Evolutionary conservation across 306 rosid species (phyloP), one percentile per base, ranked within the genome.

Genomic region (Glycine latifolia): DNA sequence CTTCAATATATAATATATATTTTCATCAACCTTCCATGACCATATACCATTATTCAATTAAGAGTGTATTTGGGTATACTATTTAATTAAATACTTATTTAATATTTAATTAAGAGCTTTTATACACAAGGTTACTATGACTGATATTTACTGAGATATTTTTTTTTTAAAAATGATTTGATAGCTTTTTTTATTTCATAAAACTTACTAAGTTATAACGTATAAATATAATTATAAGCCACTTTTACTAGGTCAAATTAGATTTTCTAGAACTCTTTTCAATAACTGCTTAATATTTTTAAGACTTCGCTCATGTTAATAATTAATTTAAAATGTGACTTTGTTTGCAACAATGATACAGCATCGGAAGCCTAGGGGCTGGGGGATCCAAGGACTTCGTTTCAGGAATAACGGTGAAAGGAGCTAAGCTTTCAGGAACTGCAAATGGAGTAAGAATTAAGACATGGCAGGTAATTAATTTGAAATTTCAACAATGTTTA

Each of bases 281-380:
- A 11, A 33, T 31, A 1, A 26, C 31, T 26, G 31, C 31, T 26
- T 26, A 1, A 26, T 26, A 26, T 26, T 26, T 1, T 26, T 26
- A 26, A 26, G 31, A 26, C 31, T 26, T 26, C 31, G 31, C 2
- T 2, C 49, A 33, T 53, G 58, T 63, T 44, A 65, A 26, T 35
- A 12, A 56, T n/a, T 54, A 41, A 11, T 67, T 54, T 35, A 39
- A 74, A 55, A 46, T 33, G 16, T 69, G 9, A 8, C 16, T 46
- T 75, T 52, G 3, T 66, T 53, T 81, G 50, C 70, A 67, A 56
- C 52, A 58, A 11, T 77, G 41, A 54, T 68, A 65, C 88, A 94
- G 97, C 66, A 88, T 94, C 35, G 98, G 98, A 83, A 91, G 98
- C 87, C 82, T 94, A 77, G 98, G 98, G 35, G 66, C 81, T 6